Percentiles rank a stretch among this genome's conserved stretches.
These are phyloP conservation scores for Hypericum perforatum DNA, from an alignment of 345 rosid genomes.

Conservation along the genomic window DNA sequence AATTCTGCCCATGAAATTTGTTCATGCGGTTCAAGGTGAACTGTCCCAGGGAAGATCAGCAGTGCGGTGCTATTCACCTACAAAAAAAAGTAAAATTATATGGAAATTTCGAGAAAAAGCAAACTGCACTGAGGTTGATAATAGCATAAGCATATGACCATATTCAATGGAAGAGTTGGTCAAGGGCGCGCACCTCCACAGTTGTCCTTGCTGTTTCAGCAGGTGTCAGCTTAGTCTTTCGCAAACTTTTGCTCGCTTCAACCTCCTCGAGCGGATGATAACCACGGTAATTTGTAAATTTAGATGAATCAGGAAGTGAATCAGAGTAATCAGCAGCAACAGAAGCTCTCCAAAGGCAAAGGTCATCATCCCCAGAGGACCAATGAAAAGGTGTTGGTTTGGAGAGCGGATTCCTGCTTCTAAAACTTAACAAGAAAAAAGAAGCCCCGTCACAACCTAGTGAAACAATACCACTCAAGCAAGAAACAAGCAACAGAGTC, in stretches of 20 bases:
- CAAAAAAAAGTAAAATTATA: constrained; percentile 13
- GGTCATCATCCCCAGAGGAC: constrained; percentile 43
- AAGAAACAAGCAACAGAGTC: neutral
- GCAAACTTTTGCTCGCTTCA: constrained; percentile 42
- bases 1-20: constrained; percentile 77
- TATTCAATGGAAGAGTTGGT: neutral
- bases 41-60: constrained; percentile 74
- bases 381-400: constrained; percentile 51
- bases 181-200: constrained; percentile 48
- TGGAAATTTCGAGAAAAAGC: no score
- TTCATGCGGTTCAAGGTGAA: constrained; percentile 83
- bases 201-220: constrained; percentile 86
- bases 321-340: constrained; percentile 98
- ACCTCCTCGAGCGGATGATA: constrained; percentile 94
- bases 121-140: no score
- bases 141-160: no score
- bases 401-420: constrained; percentile 38
- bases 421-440: constrained; percentile 25
- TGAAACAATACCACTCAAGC: neutral
- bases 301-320: constrained; percentile 83
- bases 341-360: constrained; percentile 58
- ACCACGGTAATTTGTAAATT: constrained; percentile 37
- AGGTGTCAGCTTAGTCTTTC: constrained; percentile 56
- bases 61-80: constrained; percentile 71
- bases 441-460: neutral